A percentile compares a stretch with the other conserved stretches of the same genome.
These are phyloP conservation scores for Tricladium varicosporioides DNA, from an alignment of 2,329 filamentous ascomycete genomes.

Conservation along the genomic window DNA sequence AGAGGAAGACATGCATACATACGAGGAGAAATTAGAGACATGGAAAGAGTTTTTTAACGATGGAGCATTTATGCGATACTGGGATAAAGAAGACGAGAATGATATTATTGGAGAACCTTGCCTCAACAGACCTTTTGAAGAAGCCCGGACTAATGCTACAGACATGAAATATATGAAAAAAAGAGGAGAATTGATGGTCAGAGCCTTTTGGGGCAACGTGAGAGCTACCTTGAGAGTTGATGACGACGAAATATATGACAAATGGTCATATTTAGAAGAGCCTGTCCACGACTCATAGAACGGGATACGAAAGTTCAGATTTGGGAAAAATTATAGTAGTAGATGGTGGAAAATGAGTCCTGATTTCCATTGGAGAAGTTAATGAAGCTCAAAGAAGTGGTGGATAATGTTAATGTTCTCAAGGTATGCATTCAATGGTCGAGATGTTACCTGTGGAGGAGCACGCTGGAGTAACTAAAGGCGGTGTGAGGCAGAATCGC, in stretches of 20 bases:
- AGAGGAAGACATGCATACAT: constrained; percentile 3
- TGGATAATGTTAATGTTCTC: background rate
- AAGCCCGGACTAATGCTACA: constrained; percentile 8
- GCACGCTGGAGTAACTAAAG: no score
- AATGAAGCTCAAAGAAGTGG: background rate
- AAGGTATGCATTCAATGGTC: no score
- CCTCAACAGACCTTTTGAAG: constrained; percentile 12
- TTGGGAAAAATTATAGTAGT: background rate
- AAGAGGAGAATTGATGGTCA: constrained; percentile 14
- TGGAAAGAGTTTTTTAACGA: constrained; percentile 19
- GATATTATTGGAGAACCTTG: constrained; percentile 4
- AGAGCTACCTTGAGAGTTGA: constrained; percentile 15
- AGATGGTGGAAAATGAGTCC: background rate
- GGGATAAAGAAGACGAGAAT: constrained; percentile 14
- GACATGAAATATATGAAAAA: background rate
- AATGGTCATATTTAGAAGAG: background rate
- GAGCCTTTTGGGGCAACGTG: constrained; percentile 24
- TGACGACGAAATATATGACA: constrained; percentile 3
- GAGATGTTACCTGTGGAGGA: no score
- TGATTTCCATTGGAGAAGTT: background rate
- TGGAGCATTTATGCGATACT: constrained; percentile 16
- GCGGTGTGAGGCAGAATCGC: no score
- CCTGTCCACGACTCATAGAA: background rate
- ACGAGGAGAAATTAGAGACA: constrained; percentile 17
- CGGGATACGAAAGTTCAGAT: background rate